Conservation (phyloP, 1,284 basidiomycete genomes). For the Xerocomus nothofagi region DNA sequence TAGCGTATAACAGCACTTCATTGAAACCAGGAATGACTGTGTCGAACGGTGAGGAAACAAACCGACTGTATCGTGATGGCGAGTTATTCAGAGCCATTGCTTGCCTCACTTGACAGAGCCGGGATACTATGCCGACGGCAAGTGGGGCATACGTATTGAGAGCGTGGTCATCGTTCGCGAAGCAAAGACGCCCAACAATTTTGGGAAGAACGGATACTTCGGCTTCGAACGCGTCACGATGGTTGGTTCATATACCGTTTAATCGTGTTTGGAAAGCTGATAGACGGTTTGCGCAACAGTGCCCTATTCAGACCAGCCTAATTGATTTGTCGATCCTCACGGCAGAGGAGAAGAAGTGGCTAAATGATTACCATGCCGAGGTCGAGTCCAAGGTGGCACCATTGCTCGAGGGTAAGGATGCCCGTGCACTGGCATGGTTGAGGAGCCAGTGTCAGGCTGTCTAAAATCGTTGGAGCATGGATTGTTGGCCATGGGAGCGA, state of each 20-base stretch:
- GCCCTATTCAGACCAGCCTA: slow-evolving; percentile 87
- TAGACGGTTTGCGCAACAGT: slow-evolving; percentile 41
- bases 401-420: slow-evolving; percentile 64
- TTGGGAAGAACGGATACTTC: slow-evolving; percentile 84
- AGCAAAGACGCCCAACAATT: slow-evolving; percentile 77
- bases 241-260: slow-evolving; percentile 39
- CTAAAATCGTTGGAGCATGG: not conserved
- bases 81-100: not conserved
- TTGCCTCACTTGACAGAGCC: slow-evolving; percentile 55
- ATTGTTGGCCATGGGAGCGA: not conserved
- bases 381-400: slow-evolving; percentile 77
- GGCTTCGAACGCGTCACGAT: slow-evolving; percentile 85
- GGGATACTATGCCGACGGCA: slow-evolving; percentile 91
- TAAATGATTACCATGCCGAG: slow-evolving; percentile 85
- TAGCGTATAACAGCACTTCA: slow-evolving; percentile 66
- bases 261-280: slow-evolving; percentile 13
- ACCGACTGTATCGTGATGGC: not conserved
- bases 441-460: slow-evolving; percentile 54
- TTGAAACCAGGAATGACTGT: slow-evolving; percentile 86
- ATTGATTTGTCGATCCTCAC: slow-evolving; percentile 69
- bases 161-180: slow-evolving; percentile 79
- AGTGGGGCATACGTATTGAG: slow-evolving; percentile 94
- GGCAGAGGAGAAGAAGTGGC: slow-evolving; percentile 73
- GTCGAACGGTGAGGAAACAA: slow-evolving; percentile 63
- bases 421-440: slow-evolving; percentile 77